These are phyloP conservation scores for Dactylella cylindrospora DNA, from an alignment of 2,329 filamentous ascomycete species.

Conservation along the genomic window DNA sequence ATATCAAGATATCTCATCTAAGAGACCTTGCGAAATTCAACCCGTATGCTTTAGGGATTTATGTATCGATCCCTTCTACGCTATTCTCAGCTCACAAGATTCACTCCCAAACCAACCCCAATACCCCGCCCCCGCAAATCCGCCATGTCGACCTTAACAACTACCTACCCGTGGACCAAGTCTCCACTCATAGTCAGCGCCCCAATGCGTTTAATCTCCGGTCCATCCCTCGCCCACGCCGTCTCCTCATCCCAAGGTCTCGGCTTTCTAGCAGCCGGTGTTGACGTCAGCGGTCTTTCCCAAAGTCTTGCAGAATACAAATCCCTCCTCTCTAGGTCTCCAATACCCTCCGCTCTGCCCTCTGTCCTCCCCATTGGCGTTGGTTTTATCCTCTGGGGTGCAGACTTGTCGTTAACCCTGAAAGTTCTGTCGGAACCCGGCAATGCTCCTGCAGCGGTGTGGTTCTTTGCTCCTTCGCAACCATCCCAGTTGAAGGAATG, in stretches of 20 bases:
- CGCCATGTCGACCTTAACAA: constrained; percentile 12
- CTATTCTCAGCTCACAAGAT: too few species aligned
- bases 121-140: not conserved
- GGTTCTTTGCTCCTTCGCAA: constrained; percentile 56
- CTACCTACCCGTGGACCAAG: constrained; percentile 58
- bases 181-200: constrained; percentile 63
- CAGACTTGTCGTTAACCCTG: constrained; percentile 51
- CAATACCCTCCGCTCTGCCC: constrained; percentile 22
- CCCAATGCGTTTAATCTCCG: constrained; percentile 68
- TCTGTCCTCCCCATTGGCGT: constrained; percentile 55
- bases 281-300: constrained; percentile 53
- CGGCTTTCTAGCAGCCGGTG: constrained; percentile 49
- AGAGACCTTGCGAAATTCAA: too few species aligned
- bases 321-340: constrained; percentile 46
- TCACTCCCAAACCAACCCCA: not conserved
- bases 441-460: constrained; percentile 53
- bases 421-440: constrained; percentile 10
- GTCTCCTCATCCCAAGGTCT: constrained; percentile 61
- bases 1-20: too few species aligned
- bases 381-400: constrained; percentile 57
- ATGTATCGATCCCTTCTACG: too few species aligned
- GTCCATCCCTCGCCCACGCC: constrained; percentile 61
- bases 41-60: too few species aligned
- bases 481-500: constrained; percentile 48
- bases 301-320: constrained; percentile 50